phyloP scores from a whole-genome alignment of 1,284 basidiomycete genomes.

The Gymnopus androsaceus region DNA sequence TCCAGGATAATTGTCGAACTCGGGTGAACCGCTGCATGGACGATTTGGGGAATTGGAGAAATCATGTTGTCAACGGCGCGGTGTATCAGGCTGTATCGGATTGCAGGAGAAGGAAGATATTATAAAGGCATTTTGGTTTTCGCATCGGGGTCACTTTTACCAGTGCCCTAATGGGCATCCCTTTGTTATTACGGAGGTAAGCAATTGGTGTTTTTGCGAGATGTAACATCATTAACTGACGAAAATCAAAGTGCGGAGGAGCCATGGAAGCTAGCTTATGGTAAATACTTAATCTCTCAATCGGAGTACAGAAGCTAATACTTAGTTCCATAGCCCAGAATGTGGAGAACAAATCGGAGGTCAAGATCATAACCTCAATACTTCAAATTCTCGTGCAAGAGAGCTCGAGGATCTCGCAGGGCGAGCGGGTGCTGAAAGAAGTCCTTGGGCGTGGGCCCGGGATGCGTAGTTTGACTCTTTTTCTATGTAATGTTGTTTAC shows the following conservation, averaged over 20 bases:
- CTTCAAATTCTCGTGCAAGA: slow-evolving; percentile 41
- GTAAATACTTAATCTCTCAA: slow-evolving; percentile 33
- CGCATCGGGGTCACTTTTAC: slow-evolving; percentile 46
- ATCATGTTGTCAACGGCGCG: slow-evolving; percentile 31
- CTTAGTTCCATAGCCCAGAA: slow-evolving; percentile 43
- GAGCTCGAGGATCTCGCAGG: slow-evolving; percentile 48
- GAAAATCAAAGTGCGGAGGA: slow-evolving; percentile 49
- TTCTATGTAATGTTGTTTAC: neutral
- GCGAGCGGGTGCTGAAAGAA: slow-evolving; percentile 16
- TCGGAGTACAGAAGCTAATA: neutral
- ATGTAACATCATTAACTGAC: neutral
- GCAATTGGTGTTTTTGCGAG: neutral
- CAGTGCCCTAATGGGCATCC: slow-evolving; percentile 51
- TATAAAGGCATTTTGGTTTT: slow-evolving; percentile 43
- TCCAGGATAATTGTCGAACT: slow-evolving; percentile 33
- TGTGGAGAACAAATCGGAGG: slow-evolving; percentile 58
- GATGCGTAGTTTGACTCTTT: neutral
- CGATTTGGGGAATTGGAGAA: slow-evolving; percentile 37
- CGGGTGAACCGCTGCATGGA: slow-evolving; percentile 34
- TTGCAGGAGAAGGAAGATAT: slow-evolving; percentile 45
- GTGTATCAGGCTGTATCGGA: slow-evolving; percentile 45
- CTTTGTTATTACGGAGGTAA: slow-evolving; percentile 16
- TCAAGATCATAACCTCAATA: slow-evolving; percentile 38
- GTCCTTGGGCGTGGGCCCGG: slow-evolving; percentile 26
- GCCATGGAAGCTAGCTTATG: slow-evolving; percentile 35